Evolutionary conservation across 2,329 filamentous ascomycete genomes (phyloP), one percentile per base, ranked within the genome.

Genomic region (Fusarium coffeatum): DNA sequence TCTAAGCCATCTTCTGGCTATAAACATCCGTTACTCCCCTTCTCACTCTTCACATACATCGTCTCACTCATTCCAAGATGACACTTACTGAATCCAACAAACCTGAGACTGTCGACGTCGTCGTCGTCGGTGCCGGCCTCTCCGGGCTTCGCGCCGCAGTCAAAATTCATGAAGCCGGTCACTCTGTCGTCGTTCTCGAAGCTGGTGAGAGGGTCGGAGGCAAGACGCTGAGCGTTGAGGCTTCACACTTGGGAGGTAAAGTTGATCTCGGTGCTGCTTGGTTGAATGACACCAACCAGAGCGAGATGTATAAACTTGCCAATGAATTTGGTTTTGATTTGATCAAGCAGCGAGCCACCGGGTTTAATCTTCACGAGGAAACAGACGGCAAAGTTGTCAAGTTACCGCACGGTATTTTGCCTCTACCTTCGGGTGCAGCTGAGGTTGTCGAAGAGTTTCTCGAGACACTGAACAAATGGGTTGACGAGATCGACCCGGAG

Each of bases 131-230:
- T 2, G 69, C 69, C 11, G 71, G 84, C 3, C 73, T 82, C 5
- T 74, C 74, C 22, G 79, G 77, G 10, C 76, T 81, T 16, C 61
- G 73, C 20, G 79, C 82, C 0, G 81, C 81, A 2, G 59, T 73
- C 12, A 68, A 76, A 2, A 56, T 84, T 6, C 64, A 78, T 4
- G 51, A 66, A 5, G 77, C 78, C 5, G 81, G 82, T 0, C 71
- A 83, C 12, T 78, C 78, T 0, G 78, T 77, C 27, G 46, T 83
- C 1, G 78, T 87, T 5, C 76, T 87, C 0, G 86, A 87, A 68
- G 84, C 84, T 1, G 77, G 80, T 3, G 78, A 84, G 41, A 78
- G 83, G 0, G 82, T 86, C 1, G 85, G 85, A 2, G 85, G 86
- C 13, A 87, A 87, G 74, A 72, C 67, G 16, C 32, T 65, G 34